Percentiles rank a stretch among this genome's conserved stretches.
Conservation (phyloP, 306 rosid species). For the Cucurbita ficifolia region DNA sequence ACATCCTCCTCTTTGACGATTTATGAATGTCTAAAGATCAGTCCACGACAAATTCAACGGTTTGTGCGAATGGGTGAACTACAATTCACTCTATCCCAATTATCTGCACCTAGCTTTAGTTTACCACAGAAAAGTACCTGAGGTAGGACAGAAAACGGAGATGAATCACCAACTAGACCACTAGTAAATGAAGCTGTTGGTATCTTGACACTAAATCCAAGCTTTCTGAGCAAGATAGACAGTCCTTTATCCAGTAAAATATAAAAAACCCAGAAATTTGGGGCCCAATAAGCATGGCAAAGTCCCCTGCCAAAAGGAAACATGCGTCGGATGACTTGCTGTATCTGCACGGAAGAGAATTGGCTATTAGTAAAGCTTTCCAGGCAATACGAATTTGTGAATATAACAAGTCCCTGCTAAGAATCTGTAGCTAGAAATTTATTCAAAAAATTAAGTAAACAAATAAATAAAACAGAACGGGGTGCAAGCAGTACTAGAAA, state of each 20-base stretch:
- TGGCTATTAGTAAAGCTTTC: background rate
- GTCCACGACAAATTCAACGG: too few species aligned
- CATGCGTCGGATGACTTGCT: slow-evolving; percentile 55
- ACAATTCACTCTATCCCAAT: background rate
- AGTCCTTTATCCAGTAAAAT: slow-evolving; percentile 74
- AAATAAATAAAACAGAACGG: background rate
- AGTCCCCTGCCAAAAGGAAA: slow-evolving; percentile 98
- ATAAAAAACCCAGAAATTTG: slow-evolving; percentile 90
- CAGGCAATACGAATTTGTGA: background rate
- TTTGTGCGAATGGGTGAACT: too few species aligned
- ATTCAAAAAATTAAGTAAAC: background rate
- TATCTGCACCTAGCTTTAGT: background rate
- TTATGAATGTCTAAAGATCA: too few species aligned
- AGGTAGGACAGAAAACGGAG: slow-evolving; percentile 69
- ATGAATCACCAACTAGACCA: slow-evolving; percentile 77
- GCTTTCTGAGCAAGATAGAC: slow-evolving; percentile 44
- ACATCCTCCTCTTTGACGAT: too few species aligned
- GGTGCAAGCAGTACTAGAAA: background rate
- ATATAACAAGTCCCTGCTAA: background rate
- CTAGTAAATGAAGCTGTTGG: slow-evolving; percentile 77
- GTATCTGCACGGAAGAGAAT: slow-evolving; percentile 38
- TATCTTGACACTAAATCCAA: slow-evolving; percentile 40
- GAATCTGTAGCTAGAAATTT: background rate
- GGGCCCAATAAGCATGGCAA: slow-evolving; percentile 98
- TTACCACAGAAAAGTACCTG: slow-evolving; percentile 26